phyloP scores from a whole-genome alignment of 2,329 filamentous ascomycete genomes.

The Thelonectria discophora region DNA sequence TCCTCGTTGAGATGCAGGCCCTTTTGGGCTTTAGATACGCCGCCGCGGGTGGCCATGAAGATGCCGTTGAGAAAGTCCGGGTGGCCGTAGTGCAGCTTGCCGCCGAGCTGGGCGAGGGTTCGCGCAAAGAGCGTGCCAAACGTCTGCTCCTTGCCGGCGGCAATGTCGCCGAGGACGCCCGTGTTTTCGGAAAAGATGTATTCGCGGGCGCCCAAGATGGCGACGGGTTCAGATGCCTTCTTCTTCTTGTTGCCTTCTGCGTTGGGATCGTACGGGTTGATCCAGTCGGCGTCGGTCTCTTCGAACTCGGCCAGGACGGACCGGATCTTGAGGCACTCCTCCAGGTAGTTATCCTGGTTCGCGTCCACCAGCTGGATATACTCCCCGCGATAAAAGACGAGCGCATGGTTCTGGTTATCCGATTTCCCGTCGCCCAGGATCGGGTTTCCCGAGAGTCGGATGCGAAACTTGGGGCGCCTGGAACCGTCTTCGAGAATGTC shows the following conservation, averaged over 20 bases:
- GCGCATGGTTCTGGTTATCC: slow-evolving; percentile 97
- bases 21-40: slow-evolving; percentile 99
- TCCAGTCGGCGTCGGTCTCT: slow-evolving; percentile 96
- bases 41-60: slow-evolving; percentile 98
- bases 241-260: slow-evolving; percentile 81
- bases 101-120: slow-evolving; percentile 95
- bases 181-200: slow-evolving; percentile 99
- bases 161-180: slow-evolving; percentile 97
- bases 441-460: slow-evolving; percentile 97
- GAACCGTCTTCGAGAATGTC: slow-evolving; percentile 98
- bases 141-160: slow-evolving; percentile 99
- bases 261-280: slow-evolving; percentile 86
- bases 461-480: slow-evolving; percentile 95
- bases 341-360: slow-evolving; percentile 99
- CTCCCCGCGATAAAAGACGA: slow-evolving; percentile 99
- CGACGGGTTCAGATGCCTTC: slow-evolving; percentile 73
- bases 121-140: slow-evolving; percentile 98
- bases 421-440: slow-evolving; percentile 99
- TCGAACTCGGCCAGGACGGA: slow-evolving; percentile 98
- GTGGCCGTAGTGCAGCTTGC: slow-evolving; percentile 98
- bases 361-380: slow-evolving; percentile 99
- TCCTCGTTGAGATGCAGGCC: slow-evolving; percentile 98
- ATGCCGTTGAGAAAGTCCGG: slow-evolving; percentile 99
- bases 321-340: slow-evolving; percentile 98
- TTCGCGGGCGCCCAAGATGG: slow-evolving; percentile 97